A percentile compares a stretch with the other conserved stretches of the same genome.
Evolutionary conservation across 1,284 basidiomycete species (phyloP).

Genomic region (Pseudozyma flocculosa): DNA sequence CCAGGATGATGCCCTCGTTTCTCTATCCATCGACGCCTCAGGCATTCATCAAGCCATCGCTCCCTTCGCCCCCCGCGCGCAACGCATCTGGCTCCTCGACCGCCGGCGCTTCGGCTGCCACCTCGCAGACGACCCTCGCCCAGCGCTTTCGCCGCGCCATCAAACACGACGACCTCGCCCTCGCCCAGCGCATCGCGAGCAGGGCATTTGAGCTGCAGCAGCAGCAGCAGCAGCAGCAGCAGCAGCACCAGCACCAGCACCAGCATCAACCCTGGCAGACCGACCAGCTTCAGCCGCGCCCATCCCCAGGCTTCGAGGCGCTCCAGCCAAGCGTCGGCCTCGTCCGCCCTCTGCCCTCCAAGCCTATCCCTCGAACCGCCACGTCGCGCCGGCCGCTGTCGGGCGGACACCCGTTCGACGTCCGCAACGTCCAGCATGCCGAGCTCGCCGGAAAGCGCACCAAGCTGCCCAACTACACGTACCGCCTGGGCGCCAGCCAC

Average conservation of each 20-base stretch:
- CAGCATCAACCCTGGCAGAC: too few species aligned
- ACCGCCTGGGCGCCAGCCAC: slow-evolving; percentile 14
- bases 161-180: slow-evolving; percentile 29
- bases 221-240: not conserved
- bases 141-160: slow-evolving; percentile 43
- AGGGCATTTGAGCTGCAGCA: slow-evolving; percentile 22
- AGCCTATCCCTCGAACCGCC: slow-evolving; percentile 20
- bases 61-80: too few species aligned
- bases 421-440: slow-evolving; percentile 24
- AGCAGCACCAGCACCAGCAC: too few species aligned
- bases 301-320: not conserved
- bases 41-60: too few species aligned
- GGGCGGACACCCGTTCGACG: slow-evolving; percentile 21
- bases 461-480: slow-evolving; percentile 18
- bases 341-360: slow-evolving; percentile 4
- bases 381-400: slow-evolving; percentile 18
- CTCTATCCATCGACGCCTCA: too few species aligned
- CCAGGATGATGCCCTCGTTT: too few species aligned
- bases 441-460: slow-evolving; percentile 4
- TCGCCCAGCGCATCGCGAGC: slow-evolving; percentile 26
- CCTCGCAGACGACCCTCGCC: slow-evolving; percentile 23
- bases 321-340: not conserved
- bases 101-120: too few species aligned
- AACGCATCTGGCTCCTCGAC: too few species aligned
- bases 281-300: slow-evolving; percentile 1